phyloP scores from a whole-genome alignment of 2,329 filamentous ascomycete species.

The Colletotrichum musicola region DNA sequence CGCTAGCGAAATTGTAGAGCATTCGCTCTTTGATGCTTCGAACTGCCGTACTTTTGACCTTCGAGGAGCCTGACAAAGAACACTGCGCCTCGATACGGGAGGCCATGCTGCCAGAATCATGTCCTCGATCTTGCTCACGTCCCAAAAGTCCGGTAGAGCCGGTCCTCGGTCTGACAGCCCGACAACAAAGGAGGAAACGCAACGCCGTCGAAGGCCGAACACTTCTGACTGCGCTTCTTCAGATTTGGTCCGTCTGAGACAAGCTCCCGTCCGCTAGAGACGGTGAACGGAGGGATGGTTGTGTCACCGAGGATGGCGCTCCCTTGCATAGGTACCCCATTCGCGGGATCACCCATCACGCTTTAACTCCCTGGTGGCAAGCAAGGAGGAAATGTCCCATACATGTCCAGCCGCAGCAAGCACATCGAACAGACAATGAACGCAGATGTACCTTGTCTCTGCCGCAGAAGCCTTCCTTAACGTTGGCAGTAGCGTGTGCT shows the following conservation, averaged over 20 bases:
- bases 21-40: neutral
- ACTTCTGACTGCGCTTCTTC: constrained; percentile 10
- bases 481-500: constrained; percentile 17
- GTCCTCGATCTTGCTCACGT: constrained; percentile 1
- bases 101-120: neutral
- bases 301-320: neutral
- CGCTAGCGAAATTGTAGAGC: neutral
- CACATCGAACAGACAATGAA: constrained; percentile 9
- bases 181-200: constrained; percentile 28
- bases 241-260: constrained; percentile 5
- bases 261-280: constrained; percentile 1
- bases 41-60: neutral
- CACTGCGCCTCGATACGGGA: constrained; percentile 17
- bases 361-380: neutral
- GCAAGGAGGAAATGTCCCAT: constrained; percentile 4
- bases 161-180: constrained; percentile 6
- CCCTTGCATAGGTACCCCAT: constrained; percentile 4
- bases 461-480: constrained; percentile 14
- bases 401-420: neutral
- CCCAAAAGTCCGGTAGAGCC: constrained; percentile 13
- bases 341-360: neutral
- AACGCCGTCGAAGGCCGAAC: constrained; percentile 16
- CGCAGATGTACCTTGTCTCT: neutral
- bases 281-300: neutral
- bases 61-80: constrained; percentile 17